A percentile compares a stretch with the other conserved stretches of the same genome.
phyloP scores from a whole-genome alignment of 768 basidiomycete genomes.

The Boletales sp. region DNA sequence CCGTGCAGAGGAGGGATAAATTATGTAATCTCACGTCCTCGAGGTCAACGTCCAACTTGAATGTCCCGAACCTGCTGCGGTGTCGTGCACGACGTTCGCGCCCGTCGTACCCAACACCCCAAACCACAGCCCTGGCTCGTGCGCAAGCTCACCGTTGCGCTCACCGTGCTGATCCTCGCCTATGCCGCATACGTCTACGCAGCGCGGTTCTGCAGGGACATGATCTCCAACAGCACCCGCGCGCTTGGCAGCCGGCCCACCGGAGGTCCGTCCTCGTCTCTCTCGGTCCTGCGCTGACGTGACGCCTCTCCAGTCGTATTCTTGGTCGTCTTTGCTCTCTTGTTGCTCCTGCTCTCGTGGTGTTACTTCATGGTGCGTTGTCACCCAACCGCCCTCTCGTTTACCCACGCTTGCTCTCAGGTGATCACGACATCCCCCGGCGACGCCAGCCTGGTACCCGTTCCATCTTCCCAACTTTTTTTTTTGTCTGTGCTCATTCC shows the following conservation, averaged over 20 bases:
- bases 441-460: conserved; percentile 61
- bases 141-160: conserved; percentile 61
- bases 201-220: conserved; percentile 63
- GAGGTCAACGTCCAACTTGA: conserved; percentile 1
- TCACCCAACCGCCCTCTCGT: too few species aligned
- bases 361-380: conserved; percentile 64
- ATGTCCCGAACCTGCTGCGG: conserved; percentile 42
- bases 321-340: conserved; percentile 55
- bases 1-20: not conserved
- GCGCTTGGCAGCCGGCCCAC: conserved; percentile 47
- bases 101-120: conserved; percentile 34
- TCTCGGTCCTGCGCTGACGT: conserved; percentile 1
- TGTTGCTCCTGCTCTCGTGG: conserved; percentile 76
- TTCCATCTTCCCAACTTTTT: not conserved
- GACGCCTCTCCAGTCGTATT: conserved; percentile 51
- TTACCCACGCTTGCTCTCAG: conserved; percentile 30
- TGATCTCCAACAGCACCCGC: conserved; percentile 47
- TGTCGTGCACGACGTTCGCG: conserved; percentile 48
- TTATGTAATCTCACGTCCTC: conserved; percentile 21
- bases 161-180: conserved; percentile 57
- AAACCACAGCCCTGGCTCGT: conserved; percentile 71
- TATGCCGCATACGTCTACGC: conserved; percentile 80
- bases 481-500: conserved; percentile 4
- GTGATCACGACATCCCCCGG: conserved; percentile 67
- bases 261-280: conserved; percentile 58